A percentile compares a stretch with the other conserved stretches of the same genome.
These are phyloP conservation scores for Globisporangium nunn DNA, from an alignment of 352 stramenopile species.

Conservation along the genomic window DNA sequence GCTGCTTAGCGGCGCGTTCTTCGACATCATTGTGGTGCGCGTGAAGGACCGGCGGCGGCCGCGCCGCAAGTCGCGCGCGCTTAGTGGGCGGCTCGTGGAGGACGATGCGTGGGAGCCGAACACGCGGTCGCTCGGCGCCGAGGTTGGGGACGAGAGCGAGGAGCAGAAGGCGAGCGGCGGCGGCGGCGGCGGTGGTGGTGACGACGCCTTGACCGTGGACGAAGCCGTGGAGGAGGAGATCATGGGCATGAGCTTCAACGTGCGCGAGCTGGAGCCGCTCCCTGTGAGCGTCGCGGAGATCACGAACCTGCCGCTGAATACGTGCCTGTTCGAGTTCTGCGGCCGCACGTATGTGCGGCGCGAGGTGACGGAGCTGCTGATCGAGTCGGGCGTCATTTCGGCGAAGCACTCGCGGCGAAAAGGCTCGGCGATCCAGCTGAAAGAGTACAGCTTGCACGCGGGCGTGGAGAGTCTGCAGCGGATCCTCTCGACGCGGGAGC, in stretches of 20 bases:
- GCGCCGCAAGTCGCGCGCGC: slow-evolving; percentile 40
- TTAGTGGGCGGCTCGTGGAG: slow-evolving; percentile 32
- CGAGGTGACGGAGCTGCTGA: slow-evolving; percentile 59
- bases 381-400: slow-evolving; percentile 57
- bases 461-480: slow-evolving; percentile 65
- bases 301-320: slow-evolving; percentile 71
- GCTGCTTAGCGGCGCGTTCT: slow-evolving; percentile 40
- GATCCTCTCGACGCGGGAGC: slow-evolving; percentile 35
- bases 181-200: neutral
- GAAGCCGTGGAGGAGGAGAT: slow-evolving; percentile 47
- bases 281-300: slow-evolving; percentile 52
- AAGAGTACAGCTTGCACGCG: slow-evolving; percentile 70
- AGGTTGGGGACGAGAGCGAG: slow-evolving; percentile 25
- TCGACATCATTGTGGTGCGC: slow-evolving; percentile 63
- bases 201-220: neutral
- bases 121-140: slow-evolving; percentile 30
- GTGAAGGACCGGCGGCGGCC: slow-evolving; percentile 41
- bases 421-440: slow-evolving; percentile 66
- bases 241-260: slow-evolving; percentile 47
- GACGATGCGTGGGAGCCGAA: slow-evolving; percentile 35
- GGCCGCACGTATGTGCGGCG: slow-evolving; percentile 59
- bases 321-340: slow-evolving; percentile 73
- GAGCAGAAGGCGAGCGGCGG: slow-evolving; percentile 14
- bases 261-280: slow-evolving; percentile 64
- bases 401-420: slow-evolving; percentile 64